Conservation (phyloP, 2,329 filamentous ascomycete genomes). For the Sclerotinia spermophila region DNA sequence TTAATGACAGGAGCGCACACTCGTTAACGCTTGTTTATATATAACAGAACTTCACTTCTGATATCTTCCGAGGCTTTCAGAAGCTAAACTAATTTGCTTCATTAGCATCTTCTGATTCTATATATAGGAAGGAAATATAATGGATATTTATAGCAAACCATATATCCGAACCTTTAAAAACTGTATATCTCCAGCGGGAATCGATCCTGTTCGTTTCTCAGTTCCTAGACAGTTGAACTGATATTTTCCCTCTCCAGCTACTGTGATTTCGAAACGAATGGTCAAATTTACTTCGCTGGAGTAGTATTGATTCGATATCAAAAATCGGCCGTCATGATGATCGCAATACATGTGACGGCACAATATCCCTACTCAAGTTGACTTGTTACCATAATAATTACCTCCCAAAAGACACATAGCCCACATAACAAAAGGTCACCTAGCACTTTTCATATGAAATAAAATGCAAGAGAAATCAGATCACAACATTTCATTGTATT, state of each 20-base stretch:
- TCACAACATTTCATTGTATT: not conserved
- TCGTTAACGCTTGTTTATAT: not conserved
- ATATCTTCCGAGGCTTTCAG: not conserved
- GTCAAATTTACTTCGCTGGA: not conserved
- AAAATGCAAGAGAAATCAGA: not conserved
- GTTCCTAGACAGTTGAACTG: too few relatives aligned
- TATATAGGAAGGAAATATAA: too few relatives aligned
- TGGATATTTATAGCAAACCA: not conserved
- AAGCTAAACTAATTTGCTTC: not conserved
- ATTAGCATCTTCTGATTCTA: not conserved
- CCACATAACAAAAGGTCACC: not conserved
- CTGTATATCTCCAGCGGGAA: not conserved
- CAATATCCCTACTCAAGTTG: fast-evolving
- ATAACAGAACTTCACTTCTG: not conserved
- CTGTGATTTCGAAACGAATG: not conserved
- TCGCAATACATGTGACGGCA: not conserved
- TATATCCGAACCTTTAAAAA: not conserved
- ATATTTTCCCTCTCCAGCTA: not conserved
- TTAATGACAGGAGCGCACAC: not conserved
- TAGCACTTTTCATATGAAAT: not conserved
- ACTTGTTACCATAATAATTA: not conserved
- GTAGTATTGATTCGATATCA: not conserved
- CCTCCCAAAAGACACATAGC: not conserved
- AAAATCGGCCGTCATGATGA: not conserved
- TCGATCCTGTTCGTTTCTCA: not conserved